Conservation (phyloP, 306 rosid species). For the Citrullus colocynthis region DNA sequence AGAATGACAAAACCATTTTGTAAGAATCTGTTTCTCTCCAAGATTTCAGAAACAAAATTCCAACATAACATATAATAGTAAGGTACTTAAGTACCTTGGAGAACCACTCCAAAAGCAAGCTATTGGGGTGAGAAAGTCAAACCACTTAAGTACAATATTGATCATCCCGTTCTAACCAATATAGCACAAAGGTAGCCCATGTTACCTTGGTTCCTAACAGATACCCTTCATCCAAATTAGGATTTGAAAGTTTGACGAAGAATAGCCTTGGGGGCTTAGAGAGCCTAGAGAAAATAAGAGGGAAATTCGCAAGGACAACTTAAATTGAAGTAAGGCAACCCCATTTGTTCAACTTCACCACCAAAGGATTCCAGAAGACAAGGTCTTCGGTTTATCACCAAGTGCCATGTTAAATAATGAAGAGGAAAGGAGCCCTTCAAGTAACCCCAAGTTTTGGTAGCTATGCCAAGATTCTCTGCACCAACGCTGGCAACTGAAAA, state of each 20-base stretch:
- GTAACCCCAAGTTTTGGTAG: background rate
- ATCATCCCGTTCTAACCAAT: too few species aligned
- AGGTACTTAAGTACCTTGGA: too few species aligned
- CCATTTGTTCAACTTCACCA: background rate
- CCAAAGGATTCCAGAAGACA: background rate
- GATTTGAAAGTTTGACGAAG: background rate
- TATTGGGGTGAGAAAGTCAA: too few species aligned
- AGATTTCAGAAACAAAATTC: background rate
- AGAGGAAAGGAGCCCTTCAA: background rate
- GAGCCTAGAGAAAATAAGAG: background rate
- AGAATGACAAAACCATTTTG: background rate
- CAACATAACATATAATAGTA: background rate
- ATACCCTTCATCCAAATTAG: background rate
- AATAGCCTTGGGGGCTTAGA: background rate
- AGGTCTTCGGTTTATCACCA: background rate
- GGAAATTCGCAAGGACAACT: background rate
- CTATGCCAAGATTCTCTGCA: background rate
- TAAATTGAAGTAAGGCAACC: background rate
- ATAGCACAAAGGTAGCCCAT: too few species aligned
- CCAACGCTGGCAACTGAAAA: background rate
- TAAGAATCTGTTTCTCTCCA: background rate
- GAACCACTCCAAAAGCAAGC: too few species aligned
- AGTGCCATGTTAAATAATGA: background rate
- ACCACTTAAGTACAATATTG: too few species aligned
- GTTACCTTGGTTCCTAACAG: background rate